Base-by-base conservation (phyloP, 1,284 basidiomycete species). In the Leccinum angustisporum region DNA sequence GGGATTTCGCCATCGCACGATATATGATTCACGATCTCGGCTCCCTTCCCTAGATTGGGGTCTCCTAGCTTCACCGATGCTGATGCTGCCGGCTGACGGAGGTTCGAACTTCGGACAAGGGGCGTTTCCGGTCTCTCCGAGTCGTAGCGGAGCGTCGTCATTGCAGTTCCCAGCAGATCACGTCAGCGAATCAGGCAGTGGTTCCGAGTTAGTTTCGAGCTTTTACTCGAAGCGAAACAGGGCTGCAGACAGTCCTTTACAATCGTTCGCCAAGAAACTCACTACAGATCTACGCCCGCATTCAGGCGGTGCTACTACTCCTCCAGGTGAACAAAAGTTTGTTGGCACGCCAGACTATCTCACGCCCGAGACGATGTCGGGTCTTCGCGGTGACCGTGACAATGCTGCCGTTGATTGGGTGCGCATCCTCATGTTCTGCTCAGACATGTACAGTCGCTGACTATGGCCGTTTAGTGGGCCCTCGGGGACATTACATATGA, bases 401-500 rank as follows among this genome's bases (percentile, higher is more conserved):
- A 96, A 99, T 77, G 91, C 90, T 50, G 89, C 91, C 14, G 97
- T 98, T 64, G 97, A 99, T 79, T 99, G 97, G 95, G 93, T 95
- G 66, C 60, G 84, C 76, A 21, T 68, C 74, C 30, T 59, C 50
- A 65, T 40, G 34, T 59, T 61, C 48, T 61, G 57, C 56, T 59
- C 18, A 16, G 46, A 40, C 18, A 55, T 34, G 25, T 43, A 51
- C 61, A 33, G 61, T 61, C 60, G 56, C 68, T 67, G 65, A 67
- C 38, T 40, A 40, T 65, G 62, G 61, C 66, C 27, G 38, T 61
- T 46, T 56, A 90, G 89, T 99, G 97, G 97, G 97, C 97, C 14
- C 84, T 99, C 38, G 97, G 97, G 64, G 95, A 98, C 53, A 97
- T 99, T 70, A 91, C 95, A 31, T 99, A 99, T 78, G 97, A 99